Percentiles rank a stretch among this genome's conserved stretches.
These are phyloP conservation scores for Afroboletus lepidellus DNA, from an alignment of 1,284 basidiomycete species.

Conservation along the genomic window DNA sequence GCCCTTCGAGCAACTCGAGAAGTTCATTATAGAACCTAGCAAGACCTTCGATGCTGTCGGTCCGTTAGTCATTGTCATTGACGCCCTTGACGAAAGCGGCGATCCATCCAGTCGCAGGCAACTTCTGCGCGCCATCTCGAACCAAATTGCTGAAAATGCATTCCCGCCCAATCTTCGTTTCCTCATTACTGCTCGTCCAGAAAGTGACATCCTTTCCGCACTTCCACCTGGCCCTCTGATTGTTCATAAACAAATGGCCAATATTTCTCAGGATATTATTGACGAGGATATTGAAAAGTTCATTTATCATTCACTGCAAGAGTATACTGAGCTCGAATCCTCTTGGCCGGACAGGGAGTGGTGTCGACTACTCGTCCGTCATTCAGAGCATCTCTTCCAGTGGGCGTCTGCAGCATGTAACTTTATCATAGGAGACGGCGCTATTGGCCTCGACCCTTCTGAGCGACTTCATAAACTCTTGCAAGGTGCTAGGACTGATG, in stretches of 20 bases:
- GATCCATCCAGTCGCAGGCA: neutral
- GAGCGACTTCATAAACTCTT: too few species aligned
- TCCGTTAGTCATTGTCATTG: constrained; percentile 4
- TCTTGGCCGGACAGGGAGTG: neutral
- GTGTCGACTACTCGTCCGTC: neutral
- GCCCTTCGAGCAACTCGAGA: neutral
- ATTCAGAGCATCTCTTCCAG: neutral
- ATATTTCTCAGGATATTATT: neutral
- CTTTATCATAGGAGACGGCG: too few species aligned
- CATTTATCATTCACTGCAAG: neutral
- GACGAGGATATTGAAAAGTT: neutral
- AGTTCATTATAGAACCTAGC: neutral
- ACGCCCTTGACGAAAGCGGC: constrained; percentile 14
- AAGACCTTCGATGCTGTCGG: neutral
- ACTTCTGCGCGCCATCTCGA: neutral
- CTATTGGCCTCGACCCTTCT: too few species aligned
- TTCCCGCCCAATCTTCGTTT: neutral
- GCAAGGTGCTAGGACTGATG: too few species aligned
- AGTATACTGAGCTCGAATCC: neutral
- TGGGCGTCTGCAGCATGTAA: too few species aligned
- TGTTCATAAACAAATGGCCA: neutral
- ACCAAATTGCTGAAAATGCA: neutral
- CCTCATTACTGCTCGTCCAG: too few species aligned
- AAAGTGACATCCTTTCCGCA: neutral
- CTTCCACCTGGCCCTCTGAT: neutral